Evolutionary conservation across 768 basidiomycete genomes (phyloP), one percentile per base, ranked within the genome.

Genomic region (Gelatoporia subvermispora): DNA sequence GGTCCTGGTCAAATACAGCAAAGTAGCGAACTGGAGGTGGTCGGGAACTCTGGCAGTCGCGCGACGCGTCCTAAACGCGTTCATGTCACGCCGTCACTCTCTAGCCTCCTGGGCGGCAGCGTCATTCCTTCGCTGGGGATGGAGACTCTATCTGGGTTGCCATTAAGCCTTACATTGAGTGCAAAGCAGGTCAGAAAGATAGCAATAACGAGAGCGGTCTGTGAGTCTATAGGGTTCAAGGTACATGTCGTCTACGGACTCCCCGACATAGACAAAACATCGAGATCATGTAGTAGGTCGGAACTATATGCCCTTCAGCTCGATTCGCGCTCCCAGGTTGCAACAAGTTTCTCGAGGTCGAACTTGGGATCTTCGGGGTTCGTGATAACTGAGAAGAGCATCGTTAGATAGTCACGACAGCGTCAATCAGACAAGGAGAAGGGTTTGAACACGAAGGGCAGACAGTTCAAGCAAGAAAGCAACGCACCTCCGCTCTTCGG

Each of bases 281-380:
- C 28, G 7, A 5, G 13, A 13, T 31, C 28, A 31, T 31, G 28
- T 31, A n/a, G n/a, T n/a, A 31, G 28, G 13, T 31, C 7, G 28
- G 28, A 5, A 31, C 28, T 13, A 13, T 5, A 31, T 13, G 13
- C 13, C 47, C 47, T 40, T 57, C 50, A 61, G 56, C 55, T 48
- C 55, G 72, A 78, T 58, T 80, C 81, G 63, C 76, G 81, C 69
- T 89, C 88, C 77, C 82, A 84, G 64, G 82, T 80, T 38, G 76
- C 74, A 65, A 90, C 61, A 51, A 96, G 71, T 69, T 92, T 92
- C 77, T 98, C 95, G 65, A 97, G 75, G 76, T 97, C 93, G 70
- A 97, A 99, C 55, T 80, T 82, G 45, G 95, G 92, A 69, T 97
- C 85, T 59, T 97, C 95, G 36, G 93, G 90, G 75, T 99, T 83